Percentiles rank a stretch among this genome's conserved stretches.
Evolutionary conservation across 2,329 filamentous ascomycete species (phyloP).

Genomic region (Pezicula radicicola): DNA sequence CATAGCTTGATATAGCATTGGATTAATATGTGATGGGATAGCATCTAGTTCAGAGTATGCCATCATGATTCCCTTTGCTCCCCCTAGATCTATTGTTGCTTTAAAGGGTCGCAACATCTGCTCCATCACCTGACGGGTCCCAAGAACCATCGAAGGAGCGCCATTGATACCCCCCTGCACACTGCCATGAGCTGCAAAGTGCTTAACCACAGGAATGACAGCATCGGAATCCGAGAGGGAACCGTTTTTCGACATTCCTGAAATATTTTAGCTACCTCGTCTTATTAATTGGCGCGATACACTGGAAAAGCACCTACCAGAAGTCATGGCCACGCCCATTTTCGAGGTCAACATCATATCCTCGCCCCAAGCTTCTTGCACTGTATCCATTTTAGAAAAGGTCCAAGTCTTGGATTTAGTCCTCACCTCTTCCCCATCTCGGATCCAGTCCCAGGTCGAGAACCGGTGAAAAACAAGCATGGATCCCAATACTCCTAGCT

Average conservation of each 20-base stretch:
- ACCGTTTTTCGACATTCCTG: slow-evolving; percentile 38
- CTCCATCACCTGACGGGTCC: slow-evolving; percentile 38
- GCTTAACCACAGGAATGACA: slow-evolving; percentile 41
- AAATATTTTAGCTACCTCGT: neutral
- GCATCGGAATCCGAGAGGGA: slow-evolving; percentile 39
- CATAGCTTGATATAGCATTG: slow-evolving; percentile 35
- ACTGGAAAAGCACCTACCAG: slow-evolving; percentile 12
- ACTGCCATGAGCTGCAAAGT: slow-evolving; percentile 42
- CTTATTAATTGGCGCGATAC: neutral
- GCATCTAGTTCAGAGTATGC: slow-evolving; percentile 40
- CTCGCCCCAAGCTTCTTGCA: slow-evolving; percentile 42
- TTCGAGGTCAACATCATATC: slow-evolving; percentile 40
- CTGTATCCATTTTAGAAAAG: neutral
- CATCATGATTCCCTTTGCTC: slow-evolving; percentile 42
- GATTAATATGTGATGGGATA: slow-evolving; percentile 36
- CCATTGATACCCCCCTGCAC: slow-evolving; percentile 40
- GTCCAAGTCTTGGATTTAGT: neutral
- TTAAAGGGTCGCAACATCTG: slow-evolving; percentile 41
- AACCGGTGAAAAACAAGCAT: slow-evolving; percentile 41
- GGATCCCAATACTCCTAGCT: slow-evolving; percentile 40
- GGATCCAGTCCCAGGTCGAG: slow-evolving; percentile 41
- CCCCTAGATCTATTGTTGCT: slow-evolving; percentile 38
- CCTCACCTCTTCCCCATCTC: slow-evolving; percentile 36
- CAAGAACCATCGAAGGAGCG: slow-evolving; percentile 40
- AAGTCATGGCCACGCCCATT: slow-evolving; percentile 42